Conservation (phyloP, 2,329 filamentous ascomycete species). For the Talaromyces marneffei region DNA sequence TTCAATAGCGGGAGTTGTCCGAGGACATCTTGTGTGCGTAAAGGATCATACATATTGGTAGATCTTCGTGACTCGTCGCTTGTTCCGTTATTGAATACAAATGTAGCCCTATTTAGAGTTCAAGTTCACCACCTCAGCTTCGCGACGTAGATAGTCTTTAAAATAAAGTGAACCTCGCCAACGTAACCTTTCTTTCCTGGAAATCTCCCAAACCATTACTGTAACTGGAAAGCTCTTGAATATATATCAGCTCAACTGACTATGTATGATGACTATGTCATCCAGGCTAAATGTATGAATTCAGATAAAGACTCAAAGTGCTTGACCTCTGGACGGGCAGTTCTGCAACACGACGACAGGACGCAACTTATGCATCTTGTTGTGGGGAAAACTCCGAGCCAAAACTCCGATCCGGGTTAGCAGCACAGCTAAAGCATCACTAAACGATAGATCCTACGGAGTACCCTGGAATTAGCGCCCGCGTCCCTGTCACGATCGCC, state of each 20-base stretch:
- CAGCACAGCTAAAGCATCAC: background rate
- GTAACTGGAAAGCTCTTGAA: background rate
- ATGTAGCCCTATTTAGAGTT: no score
- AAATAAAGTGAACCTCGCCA: background rate
- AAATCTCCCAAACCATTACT: background rate
- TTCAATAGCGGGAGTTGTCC: conserved; percentile 18
- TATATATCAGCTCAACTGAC: background rate
- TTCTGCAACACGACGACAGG: background rate
- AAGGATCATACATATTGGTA: background rate
- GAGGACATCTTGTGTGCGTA: conserved; percentile 15
- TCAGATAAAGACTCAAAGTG: background rate
- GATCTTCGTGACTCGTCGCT: background rate
- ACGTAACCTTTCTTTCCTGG: background rate
- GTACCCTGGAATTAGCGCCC: background rate
- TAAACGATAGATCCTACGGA: background rate
- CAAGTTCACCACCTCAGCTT: background rate
- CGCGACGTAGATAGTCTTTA: background rate
- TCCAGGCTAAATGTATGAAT: background rate
- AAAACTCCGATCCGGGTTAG: conserved; percentile 4
- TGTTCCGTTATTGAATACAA: background rate
- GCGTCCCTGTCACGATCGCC: background rate
- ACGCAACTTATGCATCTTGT: background rate
- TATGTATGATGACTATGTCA: background rate
- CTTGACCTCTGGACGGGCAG: background rate
- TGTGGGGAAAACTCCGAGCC: conserved; percentile 5